Percentiles rank a stretch among this genome's conserved stretches.
Evolutionary conservation across 805 yeast genomes (phyloP).

Genomic region (Metschnikowia anglica): DNA sequence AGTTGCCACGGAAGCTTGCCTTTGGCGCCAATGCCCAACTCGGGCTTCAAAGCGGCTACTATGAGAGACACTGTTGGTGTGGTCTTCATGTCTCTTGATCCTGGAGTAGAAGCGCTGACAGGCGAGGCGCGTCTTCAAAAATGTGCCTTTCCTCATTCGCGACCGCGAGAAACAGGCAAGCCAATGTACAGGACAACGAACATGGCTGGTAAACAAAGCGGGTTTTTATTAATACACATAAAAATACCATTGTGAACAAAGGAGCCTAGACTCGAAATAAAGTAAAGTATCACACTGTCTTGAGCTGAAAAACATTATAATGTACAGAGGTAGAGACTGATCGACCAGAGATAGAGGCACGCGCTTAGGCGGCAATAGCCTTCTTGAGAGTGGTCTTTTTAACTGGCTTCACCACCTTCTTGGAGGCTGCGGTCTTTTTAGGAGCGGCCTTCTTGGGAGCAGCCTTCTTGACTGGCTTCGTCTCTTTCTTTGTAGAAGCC

Average conservation of each 20-base stretch:
- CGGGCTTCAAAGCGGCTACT: conserved; percentile 84
- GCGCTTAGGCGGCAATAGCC: conserved; percentile 12
- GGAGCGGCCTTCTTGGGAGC: conserved; percentile 11
- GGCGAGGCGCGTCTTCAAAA: not conserved
- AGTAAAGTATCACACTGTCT: conserved; percentile 10
- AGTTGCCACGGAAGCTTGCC: conserved; percentile 89
- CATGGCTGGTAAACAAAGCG: conserved; percentile 9
- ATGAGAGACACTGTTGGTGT: conserved; percentile 45
- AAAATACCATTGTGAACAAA: conserved; percentile 1
- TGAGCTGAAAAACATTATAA: conserved; percentile 9
- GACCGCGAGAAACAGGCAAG: not conserved
- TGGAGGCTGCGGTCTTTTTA: conserved; percentile 2
- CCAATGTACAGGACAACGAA: conserved; percentile 3
- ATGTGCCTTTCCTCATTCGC: not conserved
- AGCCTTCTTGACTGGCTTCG: conserved; percentile 8
- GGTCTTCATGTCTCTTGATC: conserved; percentile 4
- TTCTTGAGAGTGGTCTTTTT: conserved; percentile 13
- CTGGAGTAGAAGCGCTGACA: not conserved
- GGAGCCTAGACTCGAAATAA: conserved; percentile 5
- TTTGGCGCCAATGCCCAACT: conserved; percentile 77
- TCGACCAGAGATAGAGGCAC: conserved; percentile 1
- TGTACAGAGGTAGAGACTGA: conserved; percentile 15
- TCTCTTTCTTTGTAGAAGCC: conserved; percentile 9
- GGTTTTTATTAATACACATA: conserved; percentile 13
- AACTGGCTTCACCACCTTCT: conserved; percentile 12